Conservation (phyloP, 208 protist genomes). For the Leishmania gerbilli region DNA sequence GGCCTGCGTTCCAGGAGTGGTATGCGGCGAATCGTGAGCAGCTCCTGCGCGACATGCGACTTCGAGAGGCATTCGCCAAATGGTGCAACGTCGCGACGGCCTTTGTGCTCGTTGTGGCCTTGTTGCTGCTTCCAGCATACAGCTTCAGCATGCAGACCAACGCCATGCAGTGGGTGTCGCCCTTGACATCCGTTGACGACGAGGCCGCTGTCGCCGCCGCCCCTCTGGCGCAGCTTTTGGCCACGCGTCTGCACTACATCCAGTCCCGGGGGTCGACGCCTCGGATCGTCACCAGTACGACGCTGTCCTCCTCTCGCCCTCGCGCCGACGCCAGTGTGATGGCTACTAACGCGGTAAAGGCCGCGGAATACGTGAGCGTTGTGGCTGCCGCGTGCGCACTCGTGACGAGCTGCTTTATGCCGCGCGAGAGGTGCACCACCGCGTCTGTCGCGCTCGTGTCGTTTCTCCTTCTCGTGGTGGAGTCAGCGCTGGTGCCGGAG, state of each 20-base stretch:
- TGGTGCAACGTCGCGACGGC: constrained; percentile 43
- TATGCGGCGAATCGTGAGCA: constrained; percentile 49
- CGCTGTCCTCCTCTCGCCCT: constrained; percentile 7
- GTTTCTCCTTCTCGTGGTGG: constrained; percentile 46
- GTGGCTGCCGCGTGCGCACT: constrained; percentile 45
- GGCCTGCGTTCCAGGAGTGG: constrained; percentile 56
- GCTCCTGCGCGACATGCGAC: constrained; percentile 42
- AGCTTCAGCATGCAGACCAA: constrained; percentile 54
- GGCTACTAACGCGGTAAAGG: neutral
- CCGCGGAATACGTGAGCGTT: constrained; percentile 37
- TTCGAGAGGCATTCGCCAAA: constrained; percentile 34
- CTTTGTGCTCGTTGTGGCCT: constrained; percentile 37
- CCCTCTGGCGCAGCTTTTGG: constrained; percentile 35
- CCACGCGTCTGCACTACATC: constrained; percentile 31
- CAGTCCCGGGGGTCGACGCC: constrained; percentile 10
- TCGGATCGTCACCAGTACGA: neutral
- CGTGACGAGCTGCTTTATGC: constrained; percentile 69
- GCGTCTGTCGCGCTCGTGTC: constrained; percentile 42
- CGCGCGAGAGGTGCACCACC: constrained; percentile 27
- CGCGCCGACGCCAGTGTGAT: constrained; percentile 6
- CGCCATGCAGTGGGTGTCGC: constrained; percentile 17
- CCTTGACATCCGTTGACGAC: constrained; percentile 1
- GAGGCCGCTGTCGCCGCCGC: constrained; percentile 14
- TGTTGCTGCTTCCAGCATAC: constrained; percentile 60
- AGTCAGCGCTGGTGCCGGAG: constrained; percentile 36